Evolutionary conservation across 768 basidiomycete genomes (phyloP), one percentile per base, ranked within the genome.

Genomic region (Wakefieldia striispora): DNA sequence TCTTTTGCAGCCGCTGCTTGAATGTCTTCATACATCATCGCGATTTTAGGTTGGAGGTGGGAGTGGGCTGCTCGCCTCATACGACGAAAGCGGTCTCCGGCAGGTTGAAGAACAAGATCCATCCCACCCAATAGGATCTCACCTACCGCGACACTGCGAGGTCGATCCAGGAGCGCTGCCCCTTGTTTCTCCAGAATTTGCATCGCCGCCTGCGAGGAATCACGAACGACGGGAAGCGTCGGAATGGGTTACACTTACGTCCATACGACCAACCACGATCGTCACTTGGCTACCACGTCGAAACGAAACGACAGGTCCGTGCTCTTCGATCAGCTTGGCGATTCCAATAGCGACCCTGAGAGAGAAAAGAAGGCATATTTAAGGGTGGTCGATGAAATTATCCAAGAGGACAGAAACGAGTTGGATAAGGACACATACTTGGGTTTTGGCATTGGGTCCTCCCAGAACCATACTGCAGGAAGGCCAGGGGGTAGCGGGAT

Each of bases 161-260:
- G 81, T 29, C 82, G 65, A 53, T 83, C 81, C 0, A 71, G 73
- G 13, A 77, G 66, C 0, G 67, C 55, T 0, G 73, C 76, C 0
- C 82, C 79, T 56, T 81, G 76, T 41, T 78, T 77, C 60, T 83
- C 82, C 79, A 83, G 78, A 47, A 83, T 76, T 4, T 83, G 78
- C 0, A 76, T 68, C 0, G 80, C 80, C 3, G 75, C 75, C 61
- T 82, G 69, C 76, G 73, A 45, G 78, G 72, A 1, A 29, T 16
- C 0, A 74, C 17, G 13, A 36, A 17, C 31, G 35, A 14, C 6
- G 24, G 23, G 16, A 36, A 6, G 21, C 14, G 7, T 5, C 31
- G 20, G 34, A 13, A 13, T 29, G 13, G 29, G 12, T n/a, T 29
- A 13, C 23, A n/a, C 40, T n/a, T 29, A 37, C 41, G 17, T 49